Base-by-base conservation (phyloP, 768 basidiomycete species). In the Hericium rajendrae region DNA sequence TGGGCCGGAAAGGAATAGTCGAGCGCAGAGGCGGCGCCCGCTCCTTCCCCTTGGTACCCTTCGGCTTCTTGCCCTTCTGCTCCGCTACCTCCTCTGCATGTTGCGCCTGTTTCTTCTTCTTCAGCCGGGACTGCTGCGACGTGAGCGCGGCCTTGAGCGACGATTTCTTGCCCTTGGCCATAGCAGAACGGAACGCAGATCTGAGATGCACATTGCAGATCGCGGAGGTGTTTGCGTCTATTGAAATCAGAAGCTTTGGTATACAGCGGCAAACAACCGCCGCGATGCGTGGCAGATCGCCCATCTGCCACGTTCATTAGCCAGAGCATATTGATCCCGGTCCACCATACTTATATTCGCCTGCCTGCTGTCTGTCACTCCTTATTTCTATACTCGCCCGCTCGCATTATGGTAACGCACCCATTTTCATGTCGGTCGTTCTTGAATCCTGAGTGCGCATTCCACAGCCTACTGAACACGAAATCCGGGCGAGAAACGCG, bases 401-500 rank as follows among this genome's bases (percentile, higher is more conserved):
- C 53, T 52, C 55, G 24, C 57, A 51, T 12, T 28, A 51, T 51
- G 48, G 49, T 28, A 8, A 28, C 24, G 38, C 51, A 28, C 54
- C 16, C 39, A 37, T 15, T 26, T 20, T 48, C 6, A 18, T 18
- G 13, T 43, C 43, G 22, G n/a, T 20, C 8, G 20, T 26, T n/a
- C 26, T 51, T 50, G 15, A 12, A 39, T 20, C 24, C 20, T 28
- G 26, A 52, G 55, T 24, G 57, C 32, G 16, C 6, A 15, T 49
- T 16, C 4, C 4, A 11, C 32, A 59, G 54, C 57, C 56, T 32
- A 54, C 88, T 54, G 88, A 85, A 75, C 90, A 88, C 68, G 89
- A 91, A 66, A 78, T 91, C 72, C 84, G 87, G 64, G 81, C 83
- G 66, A 81, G 82, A 70, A 93, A 91, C 70, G 79, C 78, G 57